Conservation (phyloP, 805 yeast species). For the Yarrowia sp. region DNA sequence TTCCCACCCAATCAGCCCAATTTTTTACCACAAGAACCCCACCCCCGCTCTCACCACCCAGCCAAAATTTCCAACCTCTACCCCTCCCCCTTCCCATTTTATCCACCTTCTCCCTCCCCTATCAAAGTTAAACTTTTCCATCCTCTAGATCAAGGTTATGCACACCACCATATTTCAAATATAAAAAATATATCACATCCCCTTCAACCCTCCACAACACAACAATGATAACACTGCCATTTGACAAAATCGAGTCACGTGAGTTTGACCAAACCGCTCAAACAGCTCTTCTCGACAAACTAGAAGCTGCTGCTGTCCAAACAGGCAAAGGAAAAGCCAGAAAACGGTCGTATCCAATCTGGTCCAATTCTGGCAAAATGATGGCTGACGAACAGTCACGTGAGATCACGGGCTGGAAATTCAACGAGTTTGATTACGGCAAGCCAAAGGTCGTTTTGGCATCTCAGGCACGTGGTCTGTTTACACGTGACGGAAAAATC, state of each 20-base stretch:
- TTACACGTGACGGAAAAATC: constrained; percentile 48
- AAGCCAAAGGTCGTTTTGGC: constrained; percentile 58
- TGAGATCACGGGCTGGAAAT: constrained; percentile 60
- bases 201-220: too few relatives aligned
- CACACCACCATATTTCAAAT: background rate
- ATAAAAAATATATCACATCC: background rate
- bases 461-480: constrained; percentile 78
- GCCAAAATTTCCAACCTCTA: too few relatives aligned
- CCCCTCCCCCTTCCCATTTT: background rate
- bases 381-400: constrained; percentile 20
- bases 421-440: constrained; percentile 85
- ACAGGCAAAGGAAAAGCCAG: constrained; percentile 14
- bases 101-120: background rate
- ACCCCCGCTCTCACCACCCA: background rate
- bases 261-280: background rate
- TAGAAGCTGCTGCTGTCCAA: background rate
- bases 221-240: background rate
- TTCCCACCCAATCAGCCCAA: too few relatives aligned
- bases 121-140: background rate
- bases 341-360: background rate
- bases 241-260: constrained; percentile 1
- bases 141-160: constrained; percentile 8
- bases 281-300: background rate
- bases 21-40: background rate
- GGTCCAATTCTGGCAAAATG: constrained; percentile 9